Conservation (phyloP, 148 eudicot species). For the Chenopodium formosanum region DNA sequence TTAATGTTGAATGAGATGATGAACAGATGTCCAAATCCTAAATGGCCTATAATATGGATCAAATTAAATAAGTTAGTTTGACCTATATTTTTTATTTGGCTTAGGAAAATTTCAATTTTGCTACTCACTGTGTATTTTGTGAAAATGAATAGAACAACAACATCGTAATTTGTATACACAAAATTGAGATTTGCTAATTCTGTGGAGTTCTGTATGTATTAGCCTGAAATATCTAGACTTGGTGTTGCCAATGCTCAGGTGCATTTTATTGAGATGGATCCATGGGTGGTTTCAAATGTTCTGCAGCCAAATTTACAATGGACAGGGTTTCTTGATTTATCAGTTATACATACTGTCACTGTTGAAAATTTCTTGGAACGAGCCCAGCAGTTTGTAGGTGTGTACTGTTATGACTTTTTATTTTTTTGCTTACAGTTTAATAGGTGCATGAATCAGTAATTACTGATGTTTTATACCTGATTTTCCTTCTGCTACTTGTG, state of each 20-base stretch:
- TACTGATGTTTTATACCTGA: too few species aligned
- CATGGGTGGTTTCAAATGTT: conserved; percentile 88
- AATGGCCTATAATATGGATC: neutral
- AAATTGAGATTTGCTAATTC: neutral
- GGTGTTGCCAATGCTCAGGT: conserved; percentile 41
- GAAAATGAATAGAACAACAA: neutral
- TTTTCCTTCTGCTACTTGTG: neutral
- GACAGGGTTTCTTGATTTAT: conserved; percentile 72
- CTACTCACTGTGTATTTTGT: neutral
- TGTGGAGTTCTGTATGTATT: neutral
- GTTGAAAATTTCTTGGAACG: conserved; percentile 76
- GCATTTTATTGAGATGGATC: conserved; percentile 98
- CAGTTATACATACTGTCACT: conserved; percentile 71
- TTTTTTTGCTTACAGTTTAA: neutral
- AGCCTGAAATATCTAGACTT: conserved; percentile 10
- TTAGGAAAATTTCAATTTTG: neutral
- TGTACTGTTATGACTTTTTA: conserved; percentile 8
- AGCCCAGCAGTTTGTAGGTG: conserved; percentile 57
- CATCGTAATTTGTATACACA: neutral
- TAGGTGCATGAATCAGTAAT: neutral
- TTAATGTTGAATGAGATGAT: neutral
- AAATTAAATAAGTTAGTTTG: neutral
- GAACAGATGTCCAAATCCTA: neutral
- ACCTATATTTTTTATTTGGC: neutral
- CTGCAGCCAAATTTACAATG: conserved; percentile 79